phyloP scores from a whole-genome alignment of 2,329 filamentous ascomycete species.

The Geosmithia putterillii region DNA sequence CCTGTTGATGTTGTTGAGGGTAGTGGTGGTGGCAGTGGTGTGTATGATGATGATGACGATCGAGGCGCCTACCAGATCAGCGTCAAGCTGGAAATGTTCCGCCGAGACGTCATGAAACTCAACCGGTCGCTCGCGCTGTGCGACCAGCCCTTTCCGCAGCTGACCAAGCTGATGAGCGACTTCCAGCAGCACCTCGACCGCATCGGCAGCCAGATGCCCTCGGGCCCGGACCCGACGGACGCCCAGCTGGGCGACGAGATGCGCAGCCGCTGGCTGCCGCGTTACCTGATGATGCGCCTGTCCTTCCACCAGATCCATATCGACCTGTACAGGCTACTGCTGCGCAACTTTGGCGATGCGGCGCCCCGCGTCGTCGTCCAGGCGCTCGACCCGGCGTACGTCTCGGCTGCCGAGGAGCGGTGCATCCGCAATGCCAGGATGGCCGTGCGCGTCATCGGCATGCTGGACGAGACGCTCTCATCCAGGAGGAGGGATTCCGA shows the following conservation, averaged over 20 bases:
- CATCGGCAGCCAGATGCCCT: slow-evolving; percentile 1
- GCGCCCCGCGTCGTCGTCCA: slow-evolving; percentile 18
- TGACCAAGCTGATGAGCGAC: slow-evolving; percentile 6
- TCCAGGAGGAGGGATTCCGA: too few relatives aligned
- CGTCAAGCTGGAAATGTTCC: slow-evolving; percentile 10
- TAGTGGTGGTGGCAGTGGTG: too few relatives aligned
- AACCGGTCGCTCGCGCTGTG: slow-evolving; percentile 5
- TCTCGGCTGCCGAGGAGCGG: slow-evolving; percentile 18
- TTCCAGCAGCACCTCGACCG: slow-evolving; percentile 3
- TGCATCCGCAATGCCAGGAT: slow-evolving; percentile 28
- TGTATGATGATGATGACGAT: slow-evolving; percentile 3
- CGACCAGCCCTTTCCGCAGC: slow-evolving; percentile 3
- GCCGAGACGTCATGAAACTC: slow-evolving; percentile 11
- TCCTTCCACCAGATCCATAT: slow-evolving; percentile 28
- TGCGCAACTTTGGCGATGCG: slow-evolving; percentile 25
- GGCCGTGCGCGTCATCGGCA: slow-evolving; percentile 15
- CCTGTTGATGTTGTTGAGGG: too few relatives aligned
- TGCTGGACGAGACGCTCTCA: slow-evolving; percentile 11
- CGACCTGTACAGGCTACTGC: slow-evolving; percentile 29
- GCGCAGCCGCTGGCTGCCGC: slow-evolving; percentile 5
- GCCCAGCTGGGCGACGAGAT: slow-evolving; percentile 1
- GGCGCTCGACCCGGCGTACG: slow-evolving; percentile 15
- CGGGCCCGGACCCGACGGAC: slow-evolving; percentile 1
- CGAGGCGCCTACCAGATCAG: slow-evolving; percentile 7
- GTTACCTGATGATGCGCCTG: slow-evolving; percentile 6